These are phyloP conservation scores for Strobilomyces echinocephalus DNA, from an alignment of 768 basidiomycete species.

Conservation along the genomic window DNA sequence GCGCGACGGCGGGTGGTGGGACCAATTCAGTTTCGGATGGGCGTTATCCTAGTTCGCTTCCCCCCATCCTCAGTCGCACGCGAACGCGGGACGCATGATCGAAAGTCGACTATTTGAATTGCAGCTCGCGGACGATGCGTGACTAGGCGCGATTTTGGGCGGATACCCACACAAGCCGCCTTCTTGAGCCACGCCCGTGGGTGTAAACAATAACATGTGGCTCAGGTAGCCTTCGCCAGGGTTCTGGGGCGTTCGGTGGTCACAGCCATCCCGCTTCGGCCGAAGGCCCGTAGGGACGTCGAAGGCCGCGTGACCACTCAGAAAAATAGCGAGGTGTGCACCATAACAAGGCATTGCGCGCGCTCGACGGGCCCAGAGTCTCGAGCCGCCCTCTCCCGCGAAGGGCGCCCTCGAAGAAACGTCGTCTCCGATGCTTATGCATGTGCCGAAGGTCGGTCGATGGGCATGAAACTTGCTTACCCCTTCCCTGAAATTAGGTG, in stretches of 20 bases:
- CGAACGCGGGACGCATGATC: constrained; percentile 2
- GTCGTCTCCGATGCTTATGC: neutral
- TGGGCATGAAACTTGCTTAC: neutral
- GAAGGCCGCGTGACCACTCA: no score
- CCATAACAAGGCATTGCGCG: neutral
- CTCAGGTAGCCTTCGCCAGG: neutral
- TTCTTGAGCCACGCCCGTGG: constrained; percentile 3
- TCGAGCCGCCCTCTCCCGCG: constrained; percentile 13
- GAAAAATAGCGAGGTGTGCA: neutral
- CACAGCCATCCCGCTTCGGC: neutral
- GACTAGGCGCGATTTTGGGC: no score
- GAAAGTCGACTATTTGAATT: constrained; percentile 10
- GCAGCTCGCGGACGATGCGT: constrained; percentile 14
- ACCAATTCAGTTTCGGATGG: neutral
- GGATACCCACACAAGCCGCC: constrained; percentile 6
- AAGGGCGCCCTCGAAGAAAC: constrained; percentile 8
- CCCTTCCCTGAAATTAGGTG: neutral
- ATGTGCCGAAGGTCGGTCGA: neutral
- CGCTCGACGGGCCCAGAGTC: neutral
- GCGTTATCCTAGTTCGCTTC: neutral
- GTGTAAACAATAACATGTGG: neutral
- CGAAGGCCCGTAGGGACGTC: no score
- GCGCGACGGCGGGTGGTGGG: neutral
- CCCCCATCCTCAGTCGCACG: neutral
- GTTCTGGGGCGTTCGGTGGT: neutral